Percentiles rank a stretch among this genome's conserved stretches.
Evolutionary conservation across 371 early-diverging fungal species (phyloP).

Genomic region (Rhizopus arrhizus): DNA sequence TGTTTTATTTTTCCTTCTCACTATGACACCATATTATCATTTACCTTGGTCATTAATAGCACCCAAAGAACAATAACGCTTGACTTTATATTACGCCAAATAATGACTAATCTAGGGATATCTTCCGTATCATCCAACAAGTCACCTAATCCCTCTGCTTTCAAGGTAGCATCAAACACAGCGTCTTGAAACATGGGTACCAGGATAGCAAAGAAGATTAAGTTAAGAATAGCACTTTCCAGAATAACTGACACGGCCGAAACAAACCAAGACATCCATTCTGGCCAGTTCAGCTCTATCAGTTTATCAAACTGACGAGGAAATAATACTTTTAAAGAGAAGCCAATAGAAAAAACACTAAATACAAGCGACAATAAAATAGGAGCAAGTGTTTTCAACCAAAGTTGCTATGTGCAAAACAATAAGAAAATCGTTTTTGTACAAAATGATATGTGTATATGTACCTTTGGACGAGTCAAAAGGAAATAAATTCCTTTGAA

Average conservation of each 20-base stretch:
- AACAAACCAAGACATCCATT: slow-evolving; percentile 50
- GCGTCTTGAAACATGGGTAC: slow-evolving; percentile 53
- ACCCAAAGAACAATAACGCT: slow-evolving; percentile 30
- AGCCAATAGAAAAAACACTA: slow-evolving; percentile 29
- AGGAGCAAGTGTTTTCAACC: slow-evolving; percentile 34
- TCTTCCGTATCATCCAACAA: slow-evolving; percentile 41
- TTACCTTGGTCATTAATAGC: slow-evolving; percentile 31
- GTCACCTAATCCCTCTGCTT: slow-evolving; percentile 36
- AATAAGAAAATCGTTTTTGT: neutral
- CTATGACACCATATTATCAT: neutral
- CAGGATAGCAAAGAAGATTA: slow-evolving; percentile 52
- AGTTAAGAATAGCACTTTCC: slow-evolving; percentile 46
- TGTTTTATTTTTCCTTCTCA: too few relatives aligned
- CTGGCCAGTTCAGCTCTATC: slow-evolving; percentile 50
- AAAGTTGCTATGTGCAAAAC: slow-evolving; percentile 23
- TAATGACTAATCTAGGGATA: slow-evolving; percentile 25
- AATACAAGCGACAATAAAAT: slow-evolving; percentile 31
- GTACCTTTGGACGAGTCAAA: slow-evolving; percentile 49
- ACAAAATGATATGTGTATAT: neutral
- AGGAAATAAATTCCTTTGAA: slow-evolving; percentile 45
- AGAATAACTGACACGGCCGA: slow-evolving; percentile 43
- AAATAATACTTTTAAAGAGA: slow-evolving; percentile 26
- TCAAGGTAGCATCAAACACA: slow-evolving; percentile 52
- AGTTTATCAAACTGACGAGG: slow-evolving; percentile 43
- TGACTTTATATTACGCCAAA: slow-evolving; percentile 34